Evolutionary conservation across 2,329 filamentous ascomycete genomes (phyloP), one percentile per base, ranked within the genome.

Genomic region (Emydomyces testavorans): DNA sequence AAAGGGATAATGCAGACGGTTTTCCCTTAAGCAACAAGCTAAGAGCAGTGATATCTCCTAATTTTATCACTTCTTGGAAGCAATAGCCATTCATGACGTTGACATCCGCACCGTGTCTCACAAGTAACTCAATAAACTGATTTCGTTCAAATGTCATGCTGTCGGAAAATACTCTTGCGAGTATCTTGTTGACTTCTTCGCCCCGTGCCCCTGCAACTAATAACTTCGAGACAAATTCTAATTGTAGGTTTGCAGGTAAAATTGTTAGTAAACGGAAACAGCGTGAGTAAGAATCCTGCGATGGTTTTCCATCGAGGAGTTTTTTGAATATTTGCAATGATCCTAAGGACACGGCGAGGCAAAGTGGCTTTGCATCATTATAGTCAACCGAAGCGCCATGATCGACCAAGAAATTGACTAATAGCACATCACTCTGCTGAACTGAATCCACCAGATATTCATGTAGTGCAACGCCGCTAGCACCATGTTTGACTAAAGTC

Each of bases 361-460:
- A 35, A 32, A 60, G 50, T 18, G 54, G 52, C 26, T 52, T 39
- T 7, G 53, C 57, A 39, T 54, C 51, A 37, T 58, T 47, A 41
- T 58, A 57, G 41, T 60, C 54, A 28, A 57, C 54, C 0, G 57
- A 58, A 21, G 54, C 58, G 16, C 54, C 50, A 23, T 57, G 49
- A 8, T 48, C 44, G 21, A 60, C 38, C 18, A 60, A 38, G 24
- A 57, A 46, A 20, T 54, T 51, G 10, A 56, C 52, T 18, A 57
- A 49, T 4, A 49, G 45, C n/a, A 47, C 26, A n/a, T 60, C 54
- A n/a, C 55, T 50, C 23, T 50, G 41, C 31, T 53, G 50, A 7
- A 53, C 57, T 11, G 55, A 54, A 34, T 46, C 39, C 10, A 60
- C 46, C 18, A 60, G 36, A 35, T 46, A 52, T 24, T 50, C 37